Evolutionary conservation across 495 filamentous ascomycete species (phyloP), one percentile per base, ranked within the genome.

Genomic region (Aspergillus heteromorphus): DNA sequence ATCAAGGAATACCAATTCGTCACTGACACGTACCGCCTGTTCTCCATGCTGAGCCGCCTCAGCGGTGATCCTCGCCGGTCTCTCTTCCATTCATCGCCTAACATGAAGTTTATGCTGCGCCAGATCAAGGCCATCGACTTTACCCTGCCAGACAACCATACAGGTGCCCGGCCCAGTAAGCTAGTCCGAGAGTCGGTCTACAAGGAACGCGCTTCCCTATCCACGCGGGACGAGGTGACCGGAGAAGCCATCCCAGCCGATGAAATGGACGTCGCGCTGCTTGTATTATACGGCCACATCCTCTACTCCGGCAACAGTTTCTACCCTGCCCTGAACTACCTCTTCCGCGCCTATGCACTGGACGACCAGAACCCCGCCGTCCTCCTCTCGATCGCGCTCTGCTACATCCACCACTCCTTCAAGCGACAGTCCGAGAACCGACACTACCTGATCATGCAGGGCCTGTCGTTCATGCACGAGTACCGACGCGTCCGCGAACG

Each of bases 41-140:
- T 91, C 64, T 77, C 82, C 19, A 81, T 85, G 55, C 69, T 90
- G 20, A 86, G 84, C 54, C 80, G 84, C 18, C 71, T 92, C 4
- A 86, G 79, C 48, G 71, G 75, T 14, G 67, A 78, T 38, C 69
- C 73, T 40, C 69, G 66, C 21, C 66, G 70, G 52, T 70, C 71
- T 6, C 69, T 78, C 43, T 85, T 82, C 62, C 78, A 83, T 58
- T 76, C 78, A 18, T 79, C 77, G 5, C 74, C 81, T 10, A 78
- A 86, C 25, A 91, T 95, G 70, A 97, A 97, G 63, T 95, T 86
- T 65, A 83, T 97, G 64, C 77, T 96, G 9, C 82, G 92, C 18
- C 89, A 92, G 68, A 86, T 97, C 70, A 96, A 95, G 67, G 84
- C 85, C 13, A 90, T 95, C 82, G 93, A 98, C 63, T 83, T 74